Conservation (phyloP, 108 stramenopile species). For the Cafeteria roenbergensis region DNA sequence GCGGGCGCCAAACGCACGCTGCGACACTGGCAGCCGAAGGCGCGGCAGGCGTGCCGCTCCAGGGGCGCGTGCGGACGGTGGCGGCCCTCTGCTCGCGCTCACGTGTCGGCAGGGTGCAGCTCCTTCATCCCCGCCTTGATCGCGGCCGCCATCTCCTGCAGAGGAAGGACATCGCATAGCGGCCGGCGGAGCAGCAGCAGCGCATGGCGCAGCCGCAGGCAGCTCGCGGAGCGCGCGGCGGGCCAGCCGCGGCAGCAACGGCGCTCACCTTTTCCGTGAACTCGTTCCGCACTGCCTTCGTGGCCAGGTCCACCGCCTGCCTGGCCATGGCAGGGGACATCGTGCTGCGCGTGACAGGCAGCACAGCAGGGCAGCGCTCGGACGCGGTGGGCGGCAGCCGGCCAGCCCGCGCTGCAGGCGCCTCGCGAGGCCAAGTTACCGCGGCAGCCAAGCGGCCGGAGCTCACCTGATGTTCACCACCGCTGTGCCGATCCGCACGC, state of each 20-base stretch:
- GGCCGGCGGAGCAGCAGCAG: background rate
- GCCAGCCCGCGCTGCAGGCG: too few relatives aligned
- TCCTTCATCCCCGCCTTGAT: background rate
- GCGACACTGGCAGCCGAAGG: too few relatives aligned
- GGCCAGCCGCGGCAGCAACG: too few relatives aligned
- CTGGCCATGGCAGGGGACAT: background rate
- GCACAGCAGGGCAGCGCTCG: too few relatives aligned
- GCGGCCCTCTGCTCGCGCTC: background rate
- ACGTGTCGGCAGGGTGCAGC: background rate
- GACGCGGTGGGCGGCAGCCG: too few relatives aligned
- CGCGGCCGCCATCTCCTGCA: background rate
- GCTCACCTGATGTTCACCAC: slow-evolving; percentile 1
- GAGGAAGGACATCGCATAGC: background rate
- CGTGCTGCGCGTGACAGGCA: background rate
- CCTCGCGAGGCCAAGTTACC: background rate
- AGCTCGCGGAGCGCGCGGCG: background rate
- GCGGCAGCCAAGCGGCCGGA: background rate
- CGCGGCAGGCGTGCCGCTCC: too few relatives aligned
- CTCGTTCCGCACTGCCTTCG: background rate
- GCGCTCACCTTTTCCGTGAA: background rate
- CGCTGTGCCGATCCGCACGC: background rate
- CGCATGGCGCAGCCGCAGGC: background rate
- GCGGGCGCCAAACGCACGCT: too few relatives aligned
- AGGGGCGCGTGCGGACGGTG: background rate
- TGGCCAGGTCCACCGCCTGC: background rate